Conservation (phyloP, 2,329 filamentous ascomycete species). For the Cladorrhinum sp. region DNA sequence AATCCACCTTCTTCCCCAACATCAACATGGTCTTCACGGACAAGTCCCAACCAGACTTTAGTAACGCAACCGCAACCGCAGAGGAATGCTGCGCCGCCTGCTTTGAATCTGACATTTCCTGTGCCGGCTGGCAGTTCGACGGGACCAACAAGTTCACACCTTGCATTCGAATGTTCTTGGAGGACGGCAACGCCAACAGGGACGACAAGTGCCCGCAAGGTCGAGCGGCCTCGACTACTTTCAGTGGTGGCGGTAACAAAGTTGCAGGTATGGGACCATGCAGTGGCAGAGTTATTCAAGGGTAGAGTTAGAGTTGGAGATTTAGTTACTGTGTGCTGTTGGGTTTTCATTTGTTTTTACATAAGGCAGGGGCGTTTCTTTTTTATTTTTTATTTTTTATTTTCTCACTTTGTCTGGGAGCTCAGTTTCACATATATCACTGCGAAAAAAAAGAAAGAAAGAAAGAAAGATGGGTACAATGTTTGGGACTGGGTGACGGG, state of each 20-base stretch:
- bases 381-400: neutral
- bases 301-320: neutral
- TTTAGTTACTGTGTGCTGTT: neutral
- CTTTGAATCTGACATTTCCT: slow-evolving; percentile 9
- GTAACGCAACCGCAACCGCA: slow-evolving; percentile 6
- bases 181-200: neutral
- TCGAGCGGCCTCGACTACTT: slow-evolving; percentile 2
- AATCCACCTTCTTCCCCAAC: slow-evolving; percentile 7
- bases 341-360: neutral
- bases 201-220: slow-evolving; percentile 22
- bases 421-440: too few relatives aligned
- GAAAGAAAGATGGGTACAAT: too few relatives aligned
- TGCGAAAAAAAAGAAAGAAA: too few relatives aligned
- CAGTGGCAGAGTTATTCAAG: neutral
- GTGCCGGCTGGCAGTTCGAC: slow-evolving; percentile 25
- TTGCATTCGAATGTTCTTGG: slow-evolving; percentile 21
- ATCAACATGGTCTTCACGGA: neutral
- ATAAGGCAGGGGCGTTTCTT: neutral
- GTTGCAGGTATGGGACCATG: slow-evolving; percentile 22
- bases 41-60: neutral
- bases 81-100: slow-evolving; percentile 23
- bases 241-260: neutral
- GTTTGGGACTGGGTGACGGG: too few relatives aligned
- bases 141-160: slow-evolving; percentile 18
- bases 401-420: too few relatives aligned